A percentile compares a stretch with the other conserved stretches of the same genome.
Conservation (phyloP, 345 rosid genomes). For the Rhodamnia argentea region DNA sequence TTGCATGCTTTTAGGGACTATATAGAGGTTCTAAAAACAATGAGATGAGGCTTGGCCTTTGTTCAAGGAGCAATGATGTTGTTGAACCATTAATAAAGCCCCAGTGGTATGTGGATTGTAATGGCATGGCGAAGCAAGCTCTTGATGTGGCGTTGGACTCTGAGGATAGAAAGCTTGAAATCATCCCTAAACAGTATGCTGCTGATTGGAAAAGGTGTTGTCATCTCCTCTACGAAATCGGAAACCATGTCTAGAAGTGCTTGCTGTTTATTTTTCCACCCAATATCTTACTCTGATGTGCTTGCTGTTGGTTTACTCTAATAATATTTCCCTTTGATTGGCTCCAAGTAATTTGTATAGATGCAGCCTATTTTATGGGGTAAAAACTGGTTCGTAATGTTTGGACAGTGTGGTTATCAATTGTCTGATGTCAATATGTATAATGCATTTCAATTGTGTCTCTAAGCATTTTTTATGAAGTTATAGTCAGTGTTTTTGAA, state of each 20-base stretch:
- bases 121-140: conserved; percentile 63
- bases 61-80: conserved; percentile 77
- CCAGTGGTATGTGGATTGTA: conserved; percentile 82
- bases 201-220: conserved; percentile 91
- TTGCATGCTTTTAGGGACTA: conserved; percentile 35
- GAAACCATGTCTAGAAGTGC: neutral
- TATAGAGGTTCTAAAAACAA: conserved; percentile 71
- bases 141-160: conserved; percentile 58
- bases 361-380: neutral
- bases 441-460: neutral
- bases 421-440: neutral
- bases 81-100: conserved; percentile 91
- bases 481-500: neutral
- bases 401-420: neutral
- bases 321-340: neutral
- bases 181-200: conserved; percentile 77
- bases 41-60: conserved; percentile 87
- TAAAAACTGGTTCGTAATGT: neutral
- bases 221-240: neutral
- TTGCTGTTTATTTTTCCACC: neutral
- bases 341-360: neutral
- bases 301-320: neutral
- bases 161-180: conserved; percentile 56
- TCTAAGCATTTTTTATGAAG: neutral
- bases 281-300: neutral